A percentile compares a stretch with the other conserved stretches of the same genome.
Conservation (phyloP, 805 yeast genomes). For the Lipomyces spencermartinsiae region DNA sequence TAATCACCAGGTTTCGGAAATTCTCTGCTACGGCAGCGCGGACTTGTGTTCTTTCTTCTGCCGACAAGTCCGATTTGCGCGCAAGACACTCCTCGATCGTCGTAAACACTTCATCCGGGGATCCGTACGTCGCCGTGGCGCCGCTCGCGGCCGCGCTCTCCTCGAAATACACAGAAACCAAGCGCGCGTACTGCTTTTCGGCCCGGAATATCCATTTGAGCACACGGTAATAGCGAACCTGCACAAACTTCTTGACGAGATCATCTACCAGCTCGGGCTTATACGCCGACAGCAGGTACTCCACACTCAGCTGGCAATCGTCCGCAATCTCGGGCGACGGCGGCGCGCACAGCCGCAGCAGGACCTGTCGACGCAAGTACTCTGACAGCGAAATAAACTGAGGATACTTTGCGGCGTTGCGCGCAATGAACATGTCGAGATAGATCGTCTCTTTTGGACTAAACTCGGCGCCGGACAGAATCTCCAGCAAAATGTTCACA, state of each 20-base stretch:
- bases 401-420: constrained; percentile 81
- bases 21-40: constrained; percentile 25
- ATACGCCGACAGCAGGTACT: constrained; percentile 69
- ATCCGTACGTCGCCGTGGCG: constrained; percentile 12
- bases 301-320: constrained; percentile 79
- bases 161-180: constrained; percentile 47
- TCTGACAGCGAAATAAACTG: constrained; percentile 82
- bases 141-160: constrained; percentile 15
- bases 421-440: constrained; percentile 73
- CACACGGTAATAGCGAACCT: constrained; percentile 64
- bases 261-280: constrained; percentile 61
- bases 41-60: constrained; percentile 28
- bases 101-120: constrained; percentile 33
- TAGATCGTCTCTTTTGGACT: constrained; percentile 40
- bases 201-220: constrained; percentile 62
- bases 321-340: constrained; percentile 48
- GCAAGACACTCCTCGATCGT: constrained; percentile 35
- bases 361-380: constrained; percentile 55
- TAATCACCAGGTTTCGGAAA: constrained; percentile 32
- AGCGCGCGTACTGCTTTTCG: constrained; percentile 59
- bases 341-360: constrained; percentile 57
- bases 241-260: constrained; percentile 58
- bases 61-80: constrained; percentile 25
- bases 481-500: constrained; percentile 70
- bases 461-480: constrained; percentile 50